Evolutionary conservation across 192 early-diverging fungal genomes (phyloP).

Genomic region (Backusella macrospora): DNA sequence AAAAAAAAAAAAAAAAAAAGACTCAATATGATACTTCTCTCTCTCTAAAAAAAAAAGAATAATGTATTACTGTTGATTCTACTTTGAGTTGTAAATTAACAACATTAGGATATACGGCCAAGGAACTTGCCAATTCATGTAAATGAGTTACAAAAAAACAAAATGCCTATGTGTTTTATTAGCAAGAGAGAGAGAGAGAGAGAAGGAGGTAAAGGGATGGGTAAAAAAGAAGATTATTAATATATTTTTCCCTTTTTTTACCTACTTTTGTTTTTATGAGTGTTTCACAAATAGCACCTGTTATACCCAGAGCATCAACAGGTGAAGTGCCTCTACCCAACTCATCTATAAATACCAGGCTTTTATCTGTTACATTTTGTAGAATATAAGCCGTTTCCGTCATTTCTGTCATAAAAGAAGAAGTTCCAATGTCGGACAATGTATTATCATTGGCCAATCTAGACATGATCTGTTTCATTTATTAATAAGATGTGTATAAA

Average conservation of each 20-base stretch:
- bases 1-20: not conserved
- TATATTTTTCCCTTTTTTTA: too few species aligned
- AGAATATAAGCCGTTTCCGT: conserved; percentile 82
- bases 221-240: too few species aligned
- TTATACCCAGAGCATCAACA: conserved; percentile 70
- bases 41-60: not conserved
- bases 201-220: too few species aligned
- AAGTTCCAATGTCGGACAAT: conserved; percentile 55
- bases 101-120: conserved; percentile 53
- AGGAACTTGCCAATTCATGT: conserved; percentile 63
- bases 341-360: conserved; percentile 90
- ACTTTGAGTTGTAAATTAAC: conserved; percentile 62
- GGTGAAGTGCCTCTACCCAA: conserved; percentile 77
- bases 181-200: not conserved
- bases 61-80: conserved; percentile 27
- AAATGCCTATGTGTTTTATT: not conserved
- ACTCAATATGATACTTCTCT: not conserved
- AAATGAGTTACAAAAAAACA: conserved; percentile 78
- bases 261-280: conserved; percentile 61
- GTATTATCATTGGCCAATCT: conserved; percentile 75
- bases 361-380: conserved; percentile 64
- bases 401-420: conserved; percentile 90
- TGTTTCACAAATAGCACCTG: conserved; percentile 67
- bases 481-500: not conserved
- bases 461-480: conserved; percentile 60